Base-by-base conservation (phyloP, 1,284 basidiomycete genomes). In the Cryptococcus sp. region DNA sequence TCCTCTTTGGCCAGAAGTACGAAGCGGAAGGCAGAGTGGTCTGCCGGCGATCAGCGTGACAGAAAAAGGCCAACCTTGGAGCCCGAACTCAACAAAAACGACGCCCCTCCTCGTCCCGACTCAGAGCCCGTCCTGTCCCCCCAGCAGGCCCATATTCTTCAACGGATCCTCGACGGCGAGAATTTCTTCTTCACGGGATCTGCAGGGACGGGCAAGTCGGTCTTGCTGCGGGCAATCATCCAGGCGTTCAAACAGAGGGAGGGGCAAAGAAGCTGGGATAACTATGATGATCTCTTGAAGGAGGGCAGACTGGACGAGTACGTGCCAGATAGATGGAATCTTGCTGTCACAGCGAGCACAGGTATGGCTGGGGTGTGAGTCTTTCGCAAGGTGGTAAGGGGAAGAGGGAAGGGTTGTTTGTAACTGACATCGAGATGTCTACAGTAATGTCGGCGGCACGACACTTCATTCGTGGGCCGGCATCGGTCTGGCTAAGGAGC, bases 131-230 rank as follows among this genome's bases (percentile, higher is more conserved):
- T 16, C 6, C 55, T 73, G 6, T 69, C 69, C 2, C 13, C 55
- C 8, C 67, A 94, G 66, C 91, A 95, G 72, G 82, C 78, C 46
- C 81, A 85, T 57, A 87, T 94, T 53, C 77, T 93, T 52, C 81
- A 83, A 56, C 80, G 91, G 4, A 88, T 90, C 0, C 72, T 86
- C 46, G 72, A 80, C 1, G 84, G 84, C 1, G 76, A 86, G 42
- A 94, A 84, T 67, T 71, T 95, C 21, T 98, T 98, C 69, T 97
- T 96, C 75, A 97, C 94, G 1, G 94, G 94, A n/a, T 93, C 91
- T 76, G 94, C 91, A 56, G 91, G 91, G 86, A 95, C 93, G 1
- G 92, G 92, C 46, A 96, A 96, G 75, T 94, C 91, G 0, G 88
- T 95, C 7, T 78, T 95, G 4, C 80, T 96, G 16, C 83, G 89